phyloP scores from a whole-genome alignment of 495 filamentous ascomycete species.

The Trichoderma orchidacearum region DNA sequence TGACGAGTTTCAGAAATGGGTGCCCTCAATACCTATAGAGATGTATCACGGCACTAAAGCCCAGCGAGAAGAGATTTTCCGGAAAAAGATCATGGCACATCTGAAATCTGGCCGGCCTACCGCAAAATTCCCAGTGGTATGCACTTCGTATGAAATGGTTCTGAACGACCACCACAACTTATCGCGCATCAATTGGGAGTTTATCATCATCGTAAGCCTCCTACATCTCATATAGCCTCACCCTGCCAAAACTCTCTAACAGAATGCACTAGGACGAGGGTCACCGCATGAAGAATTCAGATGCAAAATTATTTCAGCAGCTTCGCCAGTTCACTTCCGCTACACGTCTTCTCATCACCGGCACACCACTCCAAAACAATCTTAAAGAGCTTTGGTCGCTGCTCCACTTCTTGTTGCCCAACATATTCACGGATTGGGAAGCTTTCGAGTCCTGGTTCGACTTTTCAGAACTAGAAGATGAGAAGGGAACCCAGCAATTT shows the following conservation, averaged over 20 bases:
- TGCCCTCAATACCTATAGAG: slow-evolving; percentile 70
- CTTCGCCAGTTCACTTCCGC: slow-evolving; percentile 77
- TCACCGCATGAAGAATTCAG: slow-evolving; percentile 93
- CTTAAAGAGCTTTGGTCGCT: slow-evolving; percentile 91
- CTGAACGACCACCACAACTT: slow-evolving; percentile 77
- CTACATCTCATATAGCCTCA: neutral
- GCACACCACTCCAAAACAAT: slow-evolving; percentile 93
- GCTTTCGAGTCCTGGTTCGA: slow-evolving; percentile 94
- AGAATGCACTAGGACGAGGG: slow-evolving; percentile 62
- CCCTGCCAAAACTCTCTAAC: neutral
- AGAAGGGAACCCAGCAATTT: slow-evolving; percentile 53
- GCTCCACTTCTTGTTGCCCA: slow-evolving; percentile 83
- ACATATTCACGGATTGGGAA: slow-evolving; percentile 79
- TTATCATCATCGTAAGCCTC: slow-evolving; percentile 79
- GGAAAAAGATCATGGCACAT: slow-evolving; percentile 45
- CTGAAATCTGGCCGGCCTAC: slow-evolving; percentile 27
- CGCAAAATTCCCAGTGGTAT: slow-evolving; percentile 72
- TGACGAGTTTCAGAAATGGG: slow-evolving; percentile 86
- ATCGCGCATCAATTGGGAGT: slow-evolving; percentile 78
- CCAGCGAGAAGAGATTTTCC: slow-evolving; percentile 59
- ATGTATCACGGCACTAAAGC: slow-evolving; percentile 78
- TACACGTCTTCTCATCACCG: slow-evolving; percentile 83
- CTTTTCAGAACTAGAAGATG: slow-evolving; percentile 75
- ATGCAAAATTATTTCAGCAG: slow-evolving; percentile 81
- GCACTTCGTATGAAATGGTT: slow-evolving; percentile 90